Evolutionary conservation across 2,329 filamentous ascomycete species (phyloP).

Genomic region (Neonectria hederae): DNA sequence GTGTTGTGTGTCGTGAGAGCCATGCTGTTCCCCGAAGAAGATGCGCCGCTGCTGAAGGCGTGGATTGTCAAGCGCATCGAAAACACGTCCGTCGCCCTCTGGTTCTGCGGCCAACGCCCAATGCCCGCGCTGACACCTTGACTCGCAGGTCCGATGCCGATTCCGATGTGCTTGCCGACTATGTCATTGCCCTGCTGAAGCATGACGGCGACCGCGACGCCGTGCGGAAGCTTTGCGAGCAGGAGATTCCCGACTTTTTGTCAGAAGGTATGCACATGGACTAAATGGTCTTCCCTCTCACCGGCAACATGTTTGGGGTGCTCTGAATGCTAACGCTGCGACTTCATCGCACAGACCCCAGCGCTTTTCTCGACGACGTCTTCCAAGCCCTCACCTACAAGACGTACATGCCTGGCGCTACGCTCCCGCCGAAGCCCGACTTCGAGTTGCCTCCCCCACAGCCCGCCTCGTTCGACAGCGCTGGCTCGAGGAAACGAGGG

Average conservation of each 20-base stretch:
- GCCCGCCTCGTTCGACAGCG: constrained; percentile 30
- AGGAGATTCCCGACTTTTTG: constrained; percentile 79
- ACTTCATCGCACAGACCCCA: constrained; percentile 43
- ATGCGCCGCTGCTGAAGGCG: constrained; percentile 72
- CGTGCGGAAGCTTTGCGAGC: constrained; percentile 73
- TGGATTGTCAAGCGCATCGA: constrained; percentile 84
- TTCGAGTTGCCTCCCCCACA: constrained; percentile 26
- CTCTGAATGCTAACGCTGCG: constrained; percentile 23
- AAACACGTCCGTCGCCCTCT: constrained; percentile 67
- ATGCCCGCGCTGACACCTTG: constrained; percentile 20
- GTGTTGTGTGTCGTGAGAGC: constrained; percentile 18
- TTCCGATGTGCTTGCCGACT: constrained; percentile 83
- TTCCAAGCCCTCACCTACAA: constrained; percentile 72
- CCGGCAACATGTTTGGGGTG: neutral
- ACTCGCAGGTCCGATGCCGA: constrained; percentile 76
- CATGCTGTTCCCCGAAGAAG: constrained; percentile 72
- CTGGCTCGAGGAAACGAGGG: constrained; percentile 48
- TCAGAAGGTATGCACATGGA: constrained; percentile 62
- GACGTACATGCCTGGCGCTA: constrained; percentile 66
- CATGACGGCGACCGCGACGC: constrained; percentile 73
- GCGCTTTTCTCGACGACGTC: constrained; percentile 74
- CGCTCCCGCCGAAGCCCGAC: constrained; percentile 49
- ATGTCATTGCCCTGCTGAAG: constrained; percentile 79
- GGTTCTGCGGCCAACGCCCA: constrained; percentile 10
- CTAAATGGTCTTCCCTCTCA: neutral